A percentile compares a stretch with the other conserved stretches of the same genome.
These are phyloP conservation scores for Emericellopsis terricola DNA, from an alignment of 495 filamentous ascomycete genomes.

Conservation along the genomic window DNA sequence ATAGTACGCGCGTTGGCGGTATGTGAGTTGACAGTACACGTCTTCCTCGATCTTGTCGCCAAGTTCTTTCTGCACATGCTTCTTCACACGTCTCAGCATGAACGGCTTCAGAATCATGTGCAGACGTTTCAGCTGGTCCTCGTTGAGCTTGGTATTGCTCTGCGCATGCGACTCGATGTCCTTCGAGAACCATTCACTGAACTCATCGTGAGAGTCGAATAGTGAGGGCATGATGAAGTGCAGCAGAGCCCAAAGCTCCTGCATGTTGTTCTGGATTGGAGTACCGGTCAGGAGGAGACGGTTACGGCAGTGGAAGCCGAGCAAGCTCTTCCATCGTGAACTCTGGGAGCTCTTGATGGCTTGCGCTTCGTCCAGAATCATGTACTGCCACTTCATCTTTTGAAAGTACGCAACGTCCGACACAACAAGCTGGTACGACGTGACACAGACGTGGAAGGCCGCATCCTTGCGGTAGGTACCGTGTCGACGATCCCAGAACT, in stretches of 20 bases:
- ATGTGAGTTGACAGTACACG: slow-evolving; percentile 91
- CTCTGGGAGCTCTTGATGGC: slow-evolving; percentile 97
- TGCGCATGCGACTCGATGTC: slow-evolving; percentile 98
- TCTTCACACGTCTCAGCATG: slow-evolving; percentile 98
- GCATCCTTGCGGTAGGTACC: slow-evolving; percentile 87
- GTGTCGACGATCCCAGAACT: slow-evolving; percentile 98
- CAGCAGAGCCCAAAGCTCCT: slow-evolving; percentile 91
- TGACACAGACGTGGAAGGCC: slow-evolving; percentile 87
- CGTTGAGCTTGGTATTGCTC: slow-evolving; percentile 96
- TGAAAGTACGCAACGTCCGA: slow-evolving; percentile 93
- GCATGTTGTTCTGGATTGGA: slow-evolving; percentile 99
- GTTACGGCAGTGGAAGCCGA: slow-evolving; percentile 92
- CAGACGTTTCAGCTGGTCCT: slow-evolving; percentile 86
- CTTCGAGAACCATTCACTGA: slow-evolving; percentile 99
- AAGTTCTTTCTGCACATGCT: slow-evolving; percentile 95
- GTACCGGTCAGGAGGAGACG: slow-evolving; percentile 89
- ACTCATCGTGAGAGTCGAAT: slow-evolving; percentile 97
- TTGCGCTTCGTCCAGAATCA: slow-evolving; percentile 97
- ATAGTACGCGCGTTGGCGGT: slow-evolving; percentile 92
- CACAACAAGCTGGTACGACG: slow-evolving; percentile 93
- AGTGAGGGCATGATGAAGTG: slow-evolving; percentile 99
- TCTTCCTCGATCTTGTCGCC: slow-evolving; percentile 97
- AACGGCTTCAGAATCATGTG: slow-evolving; percentile 99
- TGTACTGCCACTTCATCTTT: slow-evolving; percentile 98
- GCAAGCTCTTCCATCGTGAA: slow-evolving; percentile 87